These are phyloP conservation scores for Trypanosoma congolense DNA, from an alignment of 208 protist species.

Conservation along the genomic window DNA sequence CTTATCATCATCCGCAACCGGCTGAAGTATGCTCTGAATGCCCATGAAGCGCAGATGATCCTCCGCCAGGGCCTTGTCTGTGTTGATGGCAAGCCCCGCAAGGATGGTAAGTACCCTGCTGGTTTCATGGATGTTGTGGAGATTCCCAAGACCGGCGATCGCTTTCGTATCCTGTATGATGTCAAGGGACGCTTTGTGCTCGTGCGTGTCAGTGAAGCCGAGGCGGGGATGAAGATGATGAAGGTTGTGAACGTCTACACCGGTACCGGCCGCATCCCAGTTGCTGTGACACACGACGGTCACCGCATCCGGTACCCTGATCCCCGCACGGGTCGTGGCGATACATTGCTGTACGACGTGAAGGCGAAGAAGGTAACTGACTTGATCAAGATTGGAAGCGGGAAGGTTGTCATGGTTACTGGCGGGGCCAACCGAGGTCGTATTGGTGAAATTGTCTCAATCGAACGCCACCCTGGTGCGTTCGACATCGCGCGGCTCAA, in stretches of 20 bases:
- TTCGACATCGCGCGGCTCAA: constrained; percentile 98
- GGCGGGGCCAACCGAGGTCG: constrained; percentile 97
- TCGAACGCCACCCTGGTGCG: constrained; percentile 93
- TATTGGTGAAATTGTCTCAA: constrained; percentile 94
- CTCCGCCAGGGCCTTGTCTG: constrained; percentile 94
- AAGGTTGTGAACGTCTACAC: constrained; percentile 91
- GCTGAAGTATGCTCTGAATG: constrained; percentile 98
- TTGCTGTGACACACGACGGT: constrained; percentile 98
- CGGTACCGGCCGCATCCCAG: constrained; percentile 93
- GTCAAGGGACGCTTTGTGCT: constrained; percentile 98
- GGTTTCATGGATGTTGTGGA: constrained; percentile 99
- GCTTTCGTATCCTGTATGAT: constrained; percentile 99
- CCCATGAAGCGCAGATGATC: constrained; percentile 95
- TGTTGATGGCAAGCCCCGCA: constrained; percentile 97
- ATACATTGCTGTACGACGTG: constrained; percentile 98
- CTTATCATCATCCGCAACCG: constrained; percentile 88
- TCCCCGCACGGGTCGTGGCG: constrained; percentile 92
- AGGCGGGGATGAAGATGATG: constrained; percentile 96
- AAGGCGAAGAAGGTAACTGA: constrained; percentile 93
- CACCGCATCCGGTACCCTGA: constrained; percentile 99
- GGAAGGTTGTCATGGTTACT: constrained; percentile 96
- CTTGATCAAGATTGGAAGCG: constrained; percentile 85
- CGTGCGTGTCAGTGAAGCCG: constrained; percentile 93
- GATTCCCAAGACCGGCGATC: constrained; percentile 97
- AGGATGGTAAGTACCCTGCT: constrained; percentile 96